Conservation (phyloP, 768 basidiomycete genomes). For the Suillus luteus region DNA sequence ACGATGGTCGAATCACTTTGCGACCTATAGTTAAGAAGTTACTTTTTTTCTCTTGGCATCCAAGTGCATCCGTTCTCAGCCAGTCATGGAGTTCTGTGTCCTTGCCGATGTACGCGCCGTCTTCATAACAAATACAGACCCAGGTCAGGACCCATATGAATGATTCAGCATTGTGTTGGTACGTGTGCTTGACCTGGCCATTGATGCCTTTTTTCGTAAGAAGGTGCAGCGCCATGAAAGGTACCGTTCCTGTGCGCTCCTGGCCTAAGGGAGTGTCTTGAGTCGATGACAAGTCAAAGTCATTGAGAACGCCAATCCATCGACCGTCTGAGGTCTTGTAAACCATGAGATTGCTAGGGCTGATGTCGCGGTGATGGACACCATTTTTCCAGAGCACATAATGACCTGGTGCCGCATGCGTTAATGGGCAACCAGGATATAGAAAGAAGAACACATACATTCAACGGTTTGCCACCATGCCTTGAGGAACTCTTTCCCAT, state of each 20-base stretch:
- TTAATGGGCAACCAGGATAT: background rate
- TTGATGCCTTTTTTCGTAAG: background rate
- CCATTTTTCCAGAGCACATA: background rate
- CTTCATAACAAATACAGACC: background rate
- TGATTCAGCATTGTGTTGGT: background rate
- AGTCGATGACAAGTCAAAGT: constrained; percentile 12
- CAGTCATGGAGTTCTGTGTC: background rate
- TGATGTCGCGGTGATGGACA: constrained; percentile 12
- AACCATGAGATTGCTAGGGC: constrained; percentile 12
- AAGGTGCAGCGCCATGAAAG: constrained; percentile 15
- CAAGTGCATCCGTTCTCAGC: background rate
- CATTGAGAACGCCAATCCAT: constrained; percentile 14
- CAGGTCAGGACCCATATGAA: constrained; percentile 7
- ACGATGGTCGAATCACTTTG: too few species aligned
- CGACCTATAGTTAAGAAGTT: background rate
- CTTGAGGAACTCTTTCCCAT: background rate
- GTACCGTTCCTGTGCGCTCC: constrained; percentile 16
- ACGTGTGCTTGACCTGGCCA: background rate
- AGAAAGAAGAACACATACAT: background rate
- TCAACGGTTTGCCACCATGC: constrained; percentile 14
- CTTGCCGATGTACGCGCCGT: background rate
- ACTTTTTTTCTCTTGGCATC: background rate
- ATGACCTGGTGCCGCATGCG: constrained; percentile 8
- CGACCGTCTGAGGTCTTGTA: background rate
- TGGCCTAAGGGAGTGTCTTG: background rate